Base-by-base conservation (phyloP, 768 basidiomycete species). In the Pleurotus tuoliensis region DNA sequence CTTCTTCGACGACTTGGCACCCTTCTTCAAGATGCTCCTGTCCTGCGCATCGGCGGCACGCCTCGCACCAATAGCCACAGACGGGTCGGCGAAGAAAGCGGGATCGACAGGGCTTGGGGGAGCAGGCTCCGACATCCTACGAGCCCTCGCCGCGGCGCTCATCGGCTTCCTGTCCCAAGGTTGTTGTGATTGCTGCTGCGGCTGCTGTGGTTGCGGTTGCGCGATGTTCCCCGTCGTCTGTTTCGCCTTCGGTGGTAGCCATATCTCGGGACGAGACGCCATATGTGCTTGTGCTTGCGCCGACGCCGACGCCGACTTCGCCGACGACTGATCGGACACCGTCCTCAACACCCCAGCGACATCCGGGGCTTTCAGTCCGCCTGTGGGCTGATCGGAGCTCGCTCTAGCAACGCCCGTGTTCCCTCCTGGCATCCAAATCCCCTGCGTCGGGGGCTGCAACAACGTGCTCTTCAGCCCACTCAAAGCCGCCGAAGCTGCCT, bases 91-190 rank as follows among this genome's bases (percentile, higher is more conserved):
- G 22, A 47, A 59, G 22, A 60, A 63, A 18, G 52, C 59, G 15
- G 40, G 37, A 34, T 50, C 59, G 40, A 62, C 59, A 18, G 61
- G 64, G 37, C 59, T 66, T 1, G 60, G 67, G 27, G 67, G 66
- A 13, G 63, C 63, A 25, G 67, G 68, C 55, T 73, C 70, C 2
- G 71, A 70, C 59, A 64, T 64, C 37, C 68, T 66, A 22, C 69
- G 67, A 8, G 51, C 24, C 38, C 51, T 39, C 13, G 39, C 39
- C 0, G 51, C n/a, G 15, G 39, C 59, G 34, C 57, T 59, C 18
- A 39, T 41, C 22, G 51, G 51, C 18, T 13, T n/a, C 18, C 51
- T 37, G 11, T 53, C 51, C 51, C 51, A 53, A n/a, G 51, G 51
- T 20, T 52, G 50, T 25, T 25, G 24, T 5, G 24, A 25, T 4